Evolutionary conservation across 2,329 filamentous ascomycete species (phyloP), one percentile per base, ranked within the genome.

Genomic region (Metarhizium anisopliae): DNA sequence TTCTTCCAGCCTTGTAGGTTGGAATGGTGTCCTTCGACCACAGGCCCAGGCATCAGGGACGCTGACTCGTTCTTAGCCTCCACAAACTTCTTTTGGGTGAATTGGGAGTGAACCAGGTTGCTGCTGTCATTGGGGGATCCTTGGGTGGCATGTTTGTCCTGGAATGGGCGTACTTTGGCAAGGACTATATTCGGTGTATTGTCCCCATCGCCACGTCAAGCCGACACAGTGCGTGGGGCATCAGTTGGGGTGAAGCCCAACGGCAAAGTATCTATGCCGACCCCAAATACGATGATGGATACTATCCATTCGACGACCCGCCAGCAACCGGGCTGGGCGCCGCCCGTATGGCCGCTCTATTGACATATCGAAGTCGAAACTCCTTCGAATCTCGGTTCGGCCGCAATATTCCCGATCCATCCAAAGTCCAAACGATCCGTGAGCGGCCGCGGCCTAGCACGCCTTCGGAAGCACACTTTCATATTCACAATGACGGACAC

Each of bases 221-320:
- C 62, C 79, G 86, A 47, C 90, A 94, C 70, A 93, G 89, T 64
- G 90, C 90, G 5, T 95, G 90, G 90, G 87, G 90, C 29, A 95
- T 94, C 65, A 92, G 87, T 71, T 95, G 90, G 90, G 89, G 89
- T 47, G 90, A 94, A 69, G 89, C 89, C 3, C 90, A 95, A 70
- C 80, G 90, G 53, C 89, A 94, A 73, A 92, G 88, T 78, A 97
- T 99, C 69, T 99, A 97, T 73, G 92, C 90, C 43, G 94, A 99
- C 68, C 94, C 94, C 36, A 97, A 96, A 75, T 99, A 99, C 70
- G 91, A 96, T 59, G 92, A 97, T 66, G 94, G 94, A 49, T 97
- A 96, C 73, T 99, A 97, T 68, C 66, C 84, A 1, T 95, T 94
- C 64, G 81, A 88, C 36, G 90, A 97, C 63, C 92, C 92, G 38